Evolutionary conservation across 495 filamentous ascomycete genomes (phyloP).

Genomic region (Penicillium ucsense): DNA sequence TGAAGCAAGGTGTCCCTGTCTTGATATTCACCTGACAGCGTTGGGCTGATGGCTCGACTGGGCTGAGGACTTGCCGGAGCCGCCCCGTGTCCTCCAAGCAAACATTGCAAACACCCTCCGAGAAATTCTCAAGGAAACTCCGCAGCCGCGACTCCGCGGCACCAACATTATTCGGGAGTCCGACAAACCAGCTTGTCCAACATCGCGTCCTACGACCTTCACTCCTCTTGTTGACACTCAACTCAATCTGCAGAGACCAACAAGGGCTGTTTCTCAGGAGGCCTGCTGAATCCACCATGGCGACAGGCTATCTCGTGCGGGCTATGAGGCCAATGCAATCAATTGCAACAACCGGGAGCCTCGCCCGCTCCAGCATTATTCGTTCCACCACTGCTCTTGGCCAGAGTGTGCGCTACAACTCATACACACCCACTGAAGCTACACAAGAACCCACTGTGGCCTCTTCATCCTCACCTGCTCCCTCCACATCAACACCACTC

Average conservation of each 20-base stretch:
- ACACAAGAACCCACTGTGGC: conserved; percentile 5
- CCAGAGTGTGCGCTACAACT: conserved; percentile 10
- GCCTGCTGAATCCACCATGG: conserved; percentile 15
- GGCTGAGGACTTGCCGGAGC: not conserved
- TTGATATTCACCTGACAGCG: no score
- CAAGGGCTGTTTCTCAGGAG: not conserved
- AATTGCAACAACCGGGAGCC: conserved; percentile 17
- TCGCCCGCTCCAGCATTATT: conserved; percentile 15
- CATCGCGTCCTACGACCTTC: not conserved
- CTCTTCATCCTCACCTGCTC: conserved; percentile 1
- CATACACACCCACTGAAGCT: conserved; percentile 12
- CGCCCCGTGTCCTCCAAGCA: conserved; percentile 11
- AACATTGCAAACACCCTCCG: conserved; percentile 30
- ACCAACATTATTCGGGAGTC: not conserved
- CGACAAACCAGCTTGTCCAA: not conserved
- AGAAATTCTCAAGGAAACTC: conserved; percentile 30
- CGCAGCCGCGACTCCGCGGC: conserved; percentile 16
- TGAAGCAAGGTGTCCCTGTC: no score
- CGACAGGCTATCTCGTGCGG: conserved; percentile 27
- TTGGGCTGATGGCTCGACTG: not conserved
- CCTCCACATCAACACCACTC: not conserved
- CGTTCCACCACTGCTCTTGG: conserved; percentile 11
- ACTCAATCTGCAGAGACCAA: no score
- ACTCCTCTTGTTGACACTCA: not conserved
- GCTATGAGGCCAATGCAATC: conserved; percentile 29